phyloP scores from a whole-genome alignment of 2,329 filamentous ascomycete species.

The Penicillium expansum region DNA sequence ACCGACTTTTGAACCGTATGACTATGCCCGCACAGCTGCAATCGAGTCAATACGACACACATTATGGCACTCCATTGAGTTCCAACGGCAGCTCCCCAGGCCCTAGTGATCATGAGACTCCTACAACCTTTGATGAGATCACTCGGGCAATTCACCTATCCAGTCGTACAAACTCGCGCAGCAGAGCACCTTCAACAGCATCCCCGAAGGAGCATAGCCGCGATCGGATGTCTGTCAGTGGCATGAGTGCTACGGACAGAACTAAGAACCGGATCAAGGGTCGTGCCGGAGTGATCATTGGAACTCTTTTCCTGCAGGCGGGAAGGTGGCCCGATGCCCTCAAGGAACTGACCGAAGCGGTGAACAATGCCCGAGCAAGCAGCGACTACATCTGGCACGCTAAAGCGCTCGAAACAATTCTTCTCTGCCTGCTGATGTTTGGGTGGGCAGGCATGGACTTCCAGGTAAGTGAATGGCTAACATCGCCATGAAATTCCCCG shows the following conservation, averaged over 20 bases:
- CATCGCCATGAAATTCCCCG: not conserved
- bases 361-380: slow-evolving; percentile 69
- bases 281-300: slow-evolving; percentile 74
- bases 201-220: slow-evolving; percentile 55
- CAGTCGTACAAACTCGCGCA: slow-evolving; percentile 39
- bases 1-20: slow-evolving; percentile 68
- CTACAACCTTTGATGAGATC: slow-evolving; percentile 56
- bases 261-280: slow-evolving; percentile 78
- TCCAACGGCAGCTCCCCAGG: slow-evolving; percentile 37
- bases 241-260: slow-evolving; percentile 74
- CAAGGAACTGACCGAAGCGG: slow-evolving; percentile 77
- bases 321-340: slow-evolving; percentile 88
- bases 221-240: slow-evolving; percentile 61
- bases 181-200: slow-evolving; percentile 36
- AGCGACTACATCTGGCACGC: slow-evolving; percentile 98
- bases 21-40: slow-evolving; percentile 68
- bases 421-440: slow-evolving; percentile 77
- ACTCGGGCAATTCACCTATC: slow-evolving; percentile 44
- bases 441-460: slow-evolving; percentile 85
- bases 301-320: slow-evolving; percentile 81
- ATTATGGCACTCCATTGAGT: slow-evolving; percentile 39
- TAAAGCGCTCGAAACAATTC: slow-evolving; percentile 85
- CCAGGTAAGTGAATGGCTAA: slow-evolving; percentile 30
- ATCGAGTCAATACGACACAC: slow-evolving; percentile 42
- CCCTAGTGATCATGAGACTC: slow-evolving; percentile 42